Conservation (phyloP, 1,284 basidiomycete genomes). For the Ceratobasidium sp. region DNA sequence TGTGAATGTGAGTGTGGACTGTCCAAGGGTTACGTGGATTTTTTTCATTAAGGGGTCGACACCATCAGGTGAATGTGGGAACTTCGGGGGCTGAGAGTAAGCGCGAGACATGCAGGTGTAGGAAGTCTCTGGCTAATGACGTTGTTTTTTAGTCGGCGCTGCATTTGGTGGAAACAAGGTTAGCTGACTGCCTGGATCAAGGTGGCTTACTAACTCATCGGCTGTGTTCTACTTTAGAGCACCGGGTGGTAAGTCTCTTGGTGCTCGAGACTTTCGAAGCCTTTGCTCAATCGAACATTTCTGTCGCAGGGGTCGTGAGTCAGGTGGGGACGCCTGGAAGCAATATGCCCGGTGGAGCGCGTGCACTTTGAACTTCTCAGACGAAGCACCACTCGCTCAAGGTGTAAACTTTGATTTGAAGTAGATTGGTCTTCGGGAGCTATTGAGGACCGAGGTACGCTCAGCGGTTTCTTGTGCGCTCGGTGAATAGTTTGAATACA, state of each 20-base stretch:
- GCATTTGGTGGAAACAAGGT: constrained; percentile 96
- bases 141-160: constrained; percentile 67
- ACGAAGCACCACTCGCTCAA: constrained; percentile 89
- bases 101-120: not conserved
- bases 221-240: constrained; percentile 63
- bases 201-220: not conserved
- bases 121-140: not conserved
- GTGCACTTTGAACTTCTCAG: constrained; percentile 94
- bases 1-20: constrained; percentile 73
- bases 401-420: constrained; percentile 80
- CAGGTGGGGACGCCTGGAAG: constrained; percentile 97
- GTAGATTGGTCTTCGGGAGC: not conserved
- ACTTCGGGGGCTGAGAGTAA: constrained; percentile 90
- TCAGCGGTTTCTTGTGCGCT: not conserved
- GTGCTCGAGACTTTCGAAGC: constrained; percentile 48
- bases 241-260: constrained; percentile 76
- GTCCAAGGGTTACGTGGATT: not conserved
- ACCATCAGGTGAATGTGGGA: constrained; percentile 85
- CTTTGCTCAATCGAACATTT: constrained; percentile 47
- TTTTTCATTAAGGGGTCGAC: not conserved
- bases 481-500: not conserved
- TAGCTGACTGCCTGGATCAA: constrained; percentile 50
- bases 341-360: constrained; percentile 82
- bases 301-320: constrained; percentile 87
- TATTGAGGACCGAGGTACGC: not conserved